Percentiles rank a stretch among this genome's conserved stretches.
Conservation (phyloP, 1,139 yeast genomes). For the Meyerozyma guilliermondii region DNA sequence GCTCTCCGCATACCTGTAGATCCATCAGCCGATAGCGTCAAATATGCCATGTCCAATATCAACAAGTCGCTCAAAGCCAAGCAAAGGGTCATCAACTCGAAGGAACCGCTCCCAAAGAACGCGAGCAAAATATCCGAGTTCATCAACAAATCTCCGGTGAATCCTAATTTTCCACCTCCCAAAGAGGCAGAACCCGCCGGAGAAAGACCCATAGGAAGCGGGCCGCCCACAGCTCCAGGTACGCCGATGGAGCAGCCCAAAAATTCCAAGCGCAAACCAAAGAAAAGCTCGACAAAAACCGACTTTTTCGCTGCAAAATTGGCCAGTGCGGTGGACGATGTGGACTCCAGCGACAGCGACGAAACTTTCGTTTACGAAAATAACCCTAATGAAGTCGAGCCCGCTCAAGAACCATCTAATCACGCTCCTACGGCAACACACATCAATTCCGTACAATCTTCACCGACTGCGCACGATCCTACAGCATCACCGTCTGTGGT, state of each 20-base stretch:
- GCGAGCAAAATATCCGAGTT: conserved; percentile 30
- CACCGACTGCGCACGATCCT: neutral
- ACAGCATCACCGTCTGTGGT: neutral
- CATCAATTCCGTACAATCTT: neutral
- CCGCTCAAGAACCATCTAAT: conserved; percentile 3
- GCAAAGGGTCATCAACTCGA: conserved; percentile 33
- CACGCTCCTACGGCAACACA: neutral
- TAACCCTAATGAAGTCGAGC: conserved; percentile 17
- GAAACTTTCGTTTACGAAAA: conserved; percentile 92
- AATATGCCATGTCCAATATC: conserved; percentile 28
- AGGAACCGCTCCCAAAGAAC: conserved; percentile 35
- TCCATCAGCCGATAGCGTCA: conserved; percentile 5
- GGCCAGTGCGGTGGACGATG: conserved; percentile 92
- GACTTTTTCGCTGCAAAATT: conserved; percentile 92
- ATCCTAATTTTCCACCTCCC: neutral
- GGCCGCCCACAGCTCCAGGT: neutral
- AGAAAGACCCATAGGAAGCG: neutral
- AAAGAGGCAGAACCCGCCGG: neutral
- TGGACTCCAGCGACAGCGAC: conserved; percentile 79
- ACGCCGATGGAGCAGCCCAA: conserved; percentile 1
- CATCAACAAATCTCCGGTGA: conserved; percentile 15
- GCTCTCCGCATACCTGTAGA: neutral
- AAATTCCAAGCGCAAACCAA: neutral
- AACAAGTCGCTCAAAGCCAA: conserved; percentile 39
- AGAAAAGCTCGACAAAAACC: conserved; percentile 52